Conservation (phyloP, 75 land plant species). For the Adiantum capillusveneris region DNA sequence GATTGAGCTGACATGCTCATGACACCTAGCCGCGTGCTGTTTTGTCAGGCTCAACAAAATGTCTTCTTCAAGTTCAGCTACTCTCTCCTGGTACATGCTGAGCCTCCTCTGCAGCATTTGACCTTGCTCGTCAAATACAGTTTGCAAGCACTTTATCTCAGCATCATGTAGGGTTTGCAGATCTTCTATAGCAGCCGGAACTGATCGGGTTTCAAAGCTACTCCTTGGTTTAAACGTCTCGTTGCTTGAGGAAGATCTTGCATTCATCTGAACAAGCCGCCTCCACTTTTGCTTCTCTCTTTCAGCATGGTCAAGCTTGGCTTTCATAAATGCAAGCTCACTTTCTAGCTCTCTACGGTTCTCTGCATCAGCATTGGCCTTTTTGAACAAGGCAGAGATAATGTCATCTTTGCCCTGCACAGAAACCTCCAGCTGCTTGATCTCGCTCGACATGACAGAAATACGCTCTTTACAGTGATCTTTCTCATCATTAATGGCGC, state of each 20-base stretch:
- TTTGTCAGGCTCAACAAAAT: slow-evolving; percentile 10
- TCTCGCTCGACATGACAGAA: slow-evolving; percentile 40
- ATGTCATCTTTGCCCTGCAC: slow-evolving; percentile 66
- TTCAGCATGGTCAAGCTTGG: slow-evolving; percentile 49
- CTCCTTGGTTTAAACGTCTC: slow-evolving; percentile 12
- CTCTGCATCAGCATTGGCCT: slow-evolving; percentile 44
- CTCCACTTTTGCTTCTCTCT: slow-evolving; percentile 49
- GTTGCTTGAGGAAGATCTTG: slow-evolving; percentile 3
- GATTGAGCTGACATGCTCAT: not conserved
- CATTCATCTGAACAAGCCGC: slow-evolving; percentile 25
- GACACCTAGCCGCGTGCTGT: not conserved
- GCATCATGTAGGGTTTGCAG: too few relatives aligned
- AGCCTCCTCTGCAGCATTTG: slow-evolving; percentile 12
- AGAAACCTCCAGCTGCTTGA: slow-evolving; percentile 44
- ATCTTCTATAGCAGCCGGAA: too few relatives aligned
- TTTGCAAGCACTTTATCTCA: too few relatives aligned
- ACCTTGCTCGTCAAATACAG: too few relatives aligned
- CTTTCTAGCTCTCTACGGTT: slow-evolving; percentile 53
- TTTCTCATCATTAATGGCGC: slow-evolving; percentile 37
- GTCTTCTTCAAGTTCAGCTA: slow-evolving; percentile 12
- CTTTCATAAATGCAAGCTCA: slow-evolving; percentile 46
- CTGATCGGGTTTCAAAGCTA: slow-evolving; percentile 24
- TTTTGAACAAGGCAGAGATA: slow-evolving; percentile 54
- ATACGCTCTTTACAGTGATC: slow-evolving; percentile 33
- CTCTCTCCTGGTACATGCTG: slow-evolving; percentile 14